Percentiles rank a stretch among this genome's conserved stretches.
phyloP scores from a whole-genome alignment of 2,329 filamentous ascomycete species.

The Epichloe gansuensis region DNA sequence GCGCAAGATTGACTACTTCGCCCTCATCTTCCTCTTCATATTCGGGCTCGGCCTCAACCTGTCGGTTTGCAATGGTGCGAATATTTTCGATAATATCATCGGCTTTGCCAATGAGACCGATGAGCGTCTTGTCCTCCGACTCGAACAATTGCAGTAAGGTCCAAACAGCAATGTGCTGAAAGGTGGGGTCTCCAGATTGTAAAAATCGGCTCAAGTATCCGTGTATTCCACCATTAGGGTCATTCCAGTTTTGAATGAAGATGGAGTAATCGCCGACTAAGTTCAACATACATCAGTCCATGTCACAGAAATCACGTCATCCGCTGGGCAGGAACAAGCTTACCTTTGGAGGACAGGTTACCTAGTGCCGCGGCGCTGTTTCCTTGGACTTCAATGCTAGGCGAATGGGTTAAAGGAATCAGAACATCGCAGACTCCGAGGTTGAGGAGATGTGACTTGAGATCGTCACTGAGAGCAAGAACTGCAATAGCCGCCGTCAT shows the following conservation, averaged over 20 bases:
- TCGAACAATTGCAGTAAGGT: conserved; percentile 90
- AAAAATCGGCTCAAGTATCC: conserved; percentile 91
- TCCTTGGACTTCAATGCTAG: conserved; percentile 95
- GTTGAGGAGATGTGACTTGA: conserved; percentile 82
- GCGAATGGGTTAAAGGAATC: conserved; percentile 87
- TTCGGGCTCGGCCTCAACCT: conserved; percentile 76
- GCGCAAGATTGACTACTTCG: conserved; percentile 83
- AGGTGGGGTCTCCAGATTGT: conserved; percentile 86
- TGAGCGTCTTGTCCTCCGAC: conserved; percentile 83
- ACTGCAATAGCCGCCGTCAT: conserved; percentile 99
- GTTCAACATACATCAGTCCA: conserved; percentile 2
- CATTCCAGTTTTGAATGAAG: conserved; percentile 87
- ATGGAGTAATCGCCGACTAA: conserved; percentile 92
- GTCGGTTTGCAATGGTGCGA: conserved; percentile 78
- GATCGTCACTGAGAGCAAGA: conserved; percentile 84
- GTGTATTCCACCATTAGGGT: conserved; percentile 88
- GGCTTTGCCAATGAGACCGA: conserved; percentile 77
- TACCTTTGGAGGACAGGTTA: conserved; percentile 95
- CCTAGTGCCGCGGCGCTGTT: conserved; percentile 94
- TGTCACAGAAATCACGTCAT: neutral
- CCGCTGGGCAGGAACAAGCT: conserved; percentile 11
- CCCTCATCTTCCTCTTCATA: conserved; percentile 83
- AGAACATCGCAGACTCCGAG: conserved; percentile 93
- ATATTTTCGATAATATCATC: conserved; percentile 90
- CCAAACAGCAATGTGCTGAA: conserved; percentile 99